Base-by-base conservation (phyloP, 2,329 filamentous ascomycete genomes). In the Lasiodiplodia hormozganensis region DNA sequence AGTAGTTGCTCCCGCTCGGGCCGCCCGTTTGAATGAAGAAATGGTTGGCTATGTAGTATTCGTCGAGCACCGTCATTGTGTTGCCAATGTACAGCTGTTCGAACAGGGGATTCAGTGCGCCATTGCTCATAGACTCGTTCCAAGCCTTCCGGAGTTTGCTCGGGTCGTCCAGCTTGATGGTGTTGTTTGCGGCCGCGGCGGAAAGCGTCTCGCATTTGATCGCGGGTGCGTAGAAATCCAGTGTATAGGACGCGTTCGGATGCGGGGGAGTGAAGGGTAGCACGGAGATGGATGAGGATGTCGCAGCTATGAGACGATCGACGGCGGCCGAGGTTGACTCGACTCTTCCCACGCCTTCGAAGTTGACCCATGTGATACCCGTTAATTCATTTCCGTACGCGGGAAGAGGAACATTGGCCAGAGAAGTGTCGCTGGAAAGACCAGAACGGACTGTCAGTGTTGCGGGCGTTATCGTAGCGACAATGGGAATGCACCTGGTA, bases 181-280 rank as follows among this genome's bases (percentile, higher is more conserved):
- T 47, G 43, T 47, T 23, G 12, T 58, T 40, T 16, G 58, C 38
- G 8, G 28, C n/a, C 3, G 58, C 58, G 3, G 25, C 47, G 1
- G 36, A 16, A 21, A 62, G 58, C 11, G 40, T 49, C 4, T 62
- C 58, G 21, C 58, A 62, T n/a, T 49, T 62, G 34, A 62, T 28
- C 11, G 58, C 36, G 4, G 58, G 58, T 18, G n/a, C 58, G 38
- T 51, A 6, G 12, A 62, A 62, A 23, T 49, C 14, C 4, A 62
- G 58, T 23, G 38, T 34, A 7, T 47, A 47, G 2, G 43, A 47
- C 3, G 43, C n/a, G 10, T 47, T 47, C 2, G 43, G 43, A 21
- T 18, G n/a, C 43, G 43, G 43, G 3, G 43, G 16, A 7, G 43
- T 47, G n/a, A 47, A 47, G 10, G 43, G 43, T 8, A 47, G 43